phyloP scores from a whole-genome alignment of 208 protist species.

The Crithidia expoeki region DNA sequence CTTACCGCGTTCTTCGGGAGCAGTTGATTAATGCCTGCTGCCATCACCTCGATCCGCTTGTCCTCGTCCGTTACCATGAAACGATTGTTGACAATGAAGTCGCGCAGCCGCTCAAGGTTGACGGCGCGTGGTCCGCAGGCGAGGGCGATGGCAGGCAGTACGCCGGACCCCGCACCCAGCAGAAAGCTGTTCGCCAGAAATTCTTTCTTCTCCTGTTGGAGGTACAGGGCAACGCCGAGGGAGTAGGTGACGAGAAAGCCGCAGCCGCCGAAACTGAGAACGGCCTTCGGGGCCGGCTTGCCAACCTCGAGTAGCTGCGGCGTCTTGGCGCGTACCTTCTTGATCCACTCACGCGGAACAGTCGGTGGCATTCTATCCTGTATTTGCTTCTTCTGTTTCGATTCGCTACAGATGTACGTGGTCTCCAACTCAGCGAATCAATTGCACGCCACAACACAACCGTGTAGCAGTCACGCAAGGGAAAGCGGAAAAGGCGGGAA shows the following conservation, averaged over 20 bases:
- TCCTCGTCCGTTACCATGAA: slow-evolving; percentile 83
- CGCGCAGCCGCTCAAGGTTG: slow-evolving; percentile 77
- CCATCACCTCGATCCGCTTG: slow-evolving; percentile 66
- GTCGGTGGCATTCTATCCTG: slow-evolving; percentile 56
- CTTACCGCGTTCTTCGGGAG: slow-evolving; percentile 77
- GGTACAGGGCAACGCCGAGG: slow-evolving; percentile 88
- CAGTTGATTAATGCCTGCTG: slow-evolving; percentile 73
- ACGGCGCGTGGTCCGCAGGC: slow-evolving; percentile 72
- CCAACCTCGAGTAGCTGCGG: slow-evolving; percentile 85
- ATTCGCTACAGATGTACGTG: neutral
- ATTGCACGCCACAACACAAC: no score
- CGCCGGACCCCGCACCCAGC: slow-evolving; percentile 79
- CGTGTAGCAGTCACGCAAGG: no score
- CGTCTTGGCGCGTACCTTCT: slow-evolving; percentile 83
- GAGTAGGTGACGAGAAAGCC: slow-evolving; percentile 89
- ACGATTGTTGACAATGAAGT: slow-evolving; percentile 82
- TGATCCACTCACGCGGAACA: slow-evolving; percentile 65
- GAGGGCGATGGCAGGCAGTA: slow-evolving; percentile 82
- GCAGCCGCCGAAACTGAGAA: slow-evolving; percentile 87
- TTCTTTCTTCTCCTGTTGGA: slow-evolving; percentile 86
- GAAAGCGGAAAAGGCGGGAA: no score
- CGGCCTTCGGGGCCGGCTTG: slow-evolving; percentile 76
- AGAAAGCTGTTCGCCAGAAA: slow-evolving; percentile 77
- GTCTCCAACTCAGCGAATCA: no score
- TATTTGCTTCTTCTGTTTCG: neutral